Evolutionary conservation across 2,329 filamentous ascomycete species (phyloP), one percentile per base, ranked within the genome.

Genomic region (Hypoxylon sp.): DNA sequence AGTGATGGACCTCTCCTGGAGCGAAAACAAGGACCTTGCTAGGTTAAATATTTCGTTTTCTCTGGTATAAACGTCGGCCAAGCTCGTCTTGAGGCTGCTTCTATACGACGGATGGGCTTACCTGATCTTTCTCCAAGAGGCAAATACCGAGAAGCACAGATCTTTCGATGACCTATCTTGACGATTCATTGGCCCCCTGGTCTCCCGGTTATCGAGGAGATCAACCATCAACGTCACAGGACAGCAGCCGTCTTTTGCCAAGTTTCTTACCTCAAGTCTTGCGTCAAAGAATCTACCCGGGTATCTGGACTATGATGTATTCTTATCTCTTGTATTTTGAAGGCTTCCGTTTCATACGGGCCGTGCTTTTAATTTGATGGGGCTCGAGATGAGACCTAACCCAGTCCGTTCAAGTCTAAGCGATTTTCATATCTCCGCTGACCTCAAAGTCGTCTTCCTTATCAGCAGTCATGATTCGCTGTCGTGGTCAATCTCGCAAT

Each of bases 371-470:
- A 19, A 53, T 64, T 63, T 54, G 52, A 63, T 68, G 59, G 65
- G 59, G 56, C 62, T 47, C 49, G 43, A 61, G 47, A 52, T 53
- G 37, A 55, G 47, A 34, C 32, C 57, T 62, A 63, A 52, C 60
- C 61, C 39, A 63, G 49, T 58, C 53, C 26, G 47, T 65, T 50
- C 22, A 43, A 34, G 57, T 58, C 51, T 65, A 60, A 66, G 64
- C 57, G 68, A 54, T 68, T 72, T 67, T 68, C 51, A 68, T 65
- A 74, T 73, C 71, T 74, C 71, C 72, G 72, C 67, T 58, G 50
- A 65, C 39, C n/a, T 58, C 28, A 58, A 30, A 49, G 43, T 59
- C 44, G 37, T 59, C 50, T 17, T 28, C 46, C 69, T 72, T 73
- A 73, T 72, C 71, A 64, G 50, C 41, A 28, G 53, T 56, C 52